Base-by-base conservation (phyloP, 2,329 filamentous ascomycete genomes). In the Neospermospora avenae region DNA sequence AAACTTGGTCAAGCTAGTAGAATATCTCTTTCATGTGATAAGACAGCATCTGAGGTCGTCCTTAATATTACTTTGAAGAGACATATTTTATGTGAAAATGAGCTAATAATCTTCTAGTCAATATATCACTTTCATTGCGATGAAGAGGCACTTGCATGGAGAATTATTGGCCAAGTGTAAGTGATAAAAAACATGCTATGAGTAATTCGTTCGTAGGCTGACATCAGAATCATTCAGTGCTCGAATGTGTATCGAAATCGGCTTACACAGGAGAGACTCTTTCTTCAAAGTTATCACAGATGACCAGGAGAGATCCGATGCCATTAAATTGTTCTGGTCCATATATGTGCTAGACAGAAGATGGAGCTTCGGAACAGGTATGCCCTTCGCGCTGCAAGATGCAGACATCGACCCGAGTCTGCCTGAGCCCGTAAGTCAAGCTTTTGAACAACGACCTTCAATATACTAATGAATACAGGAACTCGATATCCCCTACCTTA, bases 361-460 rank as follows among this genome's bases (percentile, higher is more conserved):
- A 54, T 96, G 91, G 91, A 91, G 89, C 64, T 91, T 96, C 67
- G 90, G 88, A n/a, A 93, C 90, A 0, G 92, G 92, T 0, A 81
- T 96, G 73, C 92, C 92, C 0, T 96, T 91, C 75, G 87, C 90
- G 2, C 79, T 96, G 37, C 88, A 93, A 65, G 92, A 96, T 69
- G 84, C 89, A 16, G 91, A 96, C 70, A 90, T 96, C 62, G 92
- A 96, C 69, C 84, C 87, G 0, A 82, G 83, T 55, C 76, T 97
- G 22, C 91, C 90, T 1, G 86, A 89, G 69, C 92, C 92, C 28
- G 91, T 96, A 77, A 76, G 82, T 75, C 39, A 13, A 16, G 35
- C 5, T 14, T 14, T 4, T 73, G 76, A 64, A 24, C 16, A 39
- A 16, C 25, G 24, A 35, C 25, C 37, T 35, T 34, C 24, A 7